Conservation (phyloP, 1,284 basidiomycete genomes). For the Sporisorium reilianum region DNA sequence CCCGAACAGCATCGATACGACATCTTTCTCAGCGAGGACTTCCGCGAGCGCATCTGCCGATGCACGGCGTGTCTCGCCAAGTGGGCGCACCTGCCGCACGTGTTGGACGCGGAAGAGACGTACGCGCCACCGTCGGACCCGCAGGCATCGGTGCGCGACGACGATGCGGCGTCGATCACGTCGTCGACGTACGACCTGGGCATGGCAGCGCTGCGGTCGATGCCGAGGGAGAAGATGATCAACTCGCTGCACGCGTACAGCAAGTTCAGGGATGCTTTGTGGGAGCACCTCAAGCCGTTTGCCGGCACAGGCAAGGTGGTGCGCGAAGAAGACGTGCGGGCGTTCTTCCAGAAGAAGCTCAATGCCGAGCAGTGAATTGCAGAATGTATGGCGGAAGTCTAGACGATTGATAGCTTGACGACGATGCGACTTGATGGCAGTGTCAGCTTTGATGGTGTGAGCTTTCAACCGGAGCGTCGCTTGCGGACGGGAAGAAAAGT, state of each 20-base stretch:
- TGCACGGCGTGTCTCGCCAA: constrained; percentile 57
- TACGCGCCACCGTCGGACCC: constrained; percentile 66
- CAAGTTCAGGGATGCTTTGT: constrained; percentile 68
- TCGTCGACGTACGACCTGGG: constrained; percentile 70
- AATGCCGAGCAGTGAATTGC: constrained; percentile 22
- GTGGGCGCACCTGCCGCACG: constrained; percentile 61
- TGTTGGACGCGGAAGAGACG: constrained; percentile 69
- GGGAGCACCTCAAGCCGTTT: constrained; percentile 69
- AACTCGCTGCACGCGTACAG: constrained; percentile 69
- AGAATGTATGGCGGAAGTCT: background rate
- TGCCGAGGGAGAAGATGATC: constrained; percentile 70
- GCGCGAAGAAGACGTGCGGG: constrained; percentile 67
- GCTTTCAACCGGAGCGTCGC: too few relatives aligned
- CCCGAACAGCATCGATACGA: constrained; percentile 47
- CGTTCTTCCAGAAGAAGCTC: constrained; percentile 66
- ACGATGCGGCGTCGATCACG: constrained; percentile 51
- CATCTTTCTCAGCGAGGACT: constrained; percentile 67
- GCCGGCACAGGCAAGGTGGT: constrained; percentile 68
- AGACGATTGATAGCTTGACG: too few relatives aligned
- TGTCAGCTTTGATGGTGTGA: too few relatives aligned
- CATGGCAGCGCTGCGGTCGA: constrained; percentile 67
- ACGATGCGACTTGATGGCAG: too few relatives aligned
- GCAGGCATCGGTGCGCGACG: constrained; percentile 44
- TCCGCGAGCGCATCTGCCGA: constrained; percentile 67
- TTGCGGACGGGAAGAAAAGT: too few relatives aligned